Evolutionary conservation across 768 basidiomycete genomes (phyloP).

Genomic region (Cyathus striatus): DNA sequence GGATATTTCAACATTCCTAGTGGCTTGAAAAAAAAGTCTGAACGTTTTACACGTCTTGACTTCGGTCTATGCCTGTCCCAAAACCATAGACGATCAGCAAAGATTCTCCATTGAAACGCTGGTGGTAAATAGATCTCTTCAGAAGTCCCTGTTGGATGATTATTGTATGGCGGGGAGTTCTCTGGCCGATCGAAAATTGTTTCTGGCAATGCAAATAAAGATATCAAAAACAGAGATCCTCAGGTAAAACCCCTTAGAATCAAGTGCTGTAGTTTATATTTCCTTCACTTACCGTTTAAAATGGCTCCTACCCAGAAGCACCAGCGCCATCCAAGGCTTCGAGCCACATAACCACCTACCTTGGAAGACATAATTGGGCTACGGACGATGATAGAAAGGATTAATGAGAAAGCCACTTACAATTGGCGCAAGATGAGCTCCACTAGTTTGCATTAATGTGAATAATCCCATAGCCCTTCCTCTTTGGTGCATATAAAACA

Average conservation of each 20-base stretch:
- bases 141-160: too few relatives aligned
- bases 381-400: too few relatives aligned
- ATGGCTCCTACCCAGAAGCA: slow-evolving; percentile 40
- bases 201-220: slow-evolving; percentile 35
- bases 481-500: slow-evolving; percentile 30
- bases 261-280: neutral
- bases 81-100: slow-evolving; percentile 22
- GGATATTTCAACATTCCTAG: slow-evolving; percentile 35
- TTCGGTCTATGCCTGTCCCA: slow-evolving; percentile 23
- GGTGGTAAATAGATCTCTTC: slow-evolving; percentile 20
- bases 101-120: slow-evolving; percentile 15
- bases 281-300: slow-evolving; percentile 21
- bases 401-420: slow-evolving; percentile 19
- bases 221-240: slow-evolving; percentile 25
- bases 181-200: slow-evolving; percentile 29
- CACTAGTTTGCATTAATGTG: slow-evolving; percentile 35
- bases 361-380: slow-evolving; percentile 3
- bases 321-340: slow-evolving; percentile 34
- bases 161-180: slow-evolving; percentile 7
- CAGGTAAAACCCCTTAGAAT: neutral
- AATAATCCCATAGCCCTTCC: slow-evolving; percentile 40
- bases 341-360: slow-evolving; percentile 33
- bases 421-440: slow-evolving; percentile 35
- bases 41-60: slow-evolving; percentile 17
- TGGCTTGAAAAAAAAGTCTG: slow-evolving; percentile 26